phyloP scores from a whole-genome alignment of 371 early-diverging fungal species.

The Mortierella sp. region DNA sequence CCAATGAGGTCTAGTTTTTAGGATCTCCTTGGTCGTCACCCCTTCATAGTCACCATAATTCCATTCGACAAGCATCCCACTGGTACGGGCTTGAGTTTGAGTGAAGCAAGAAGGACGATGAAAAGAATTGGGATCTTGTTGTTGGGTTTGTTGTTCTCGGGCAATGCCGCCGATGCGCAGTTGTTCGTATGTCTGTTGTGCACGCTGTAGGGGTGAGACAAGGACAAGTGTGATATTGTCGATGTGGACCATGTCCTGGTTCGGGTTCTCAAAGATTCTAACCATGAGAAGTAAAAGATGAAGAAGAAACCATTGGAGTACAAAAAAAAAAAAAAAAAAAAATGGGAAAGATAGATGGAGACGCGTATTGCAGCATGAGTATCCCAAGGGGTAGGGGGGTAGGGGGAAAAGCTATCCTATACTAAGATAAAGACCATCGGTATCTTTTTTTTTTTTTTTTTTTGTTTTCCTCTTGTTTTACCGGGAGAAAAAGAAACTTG shows the following conservation, averaged over 20 bases:
- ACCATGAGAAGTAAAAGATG: neutral
- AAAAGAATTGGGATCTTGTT: neutral
- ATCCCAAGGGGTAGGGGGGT: neutral
- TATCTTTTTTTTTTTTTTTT: neutral
- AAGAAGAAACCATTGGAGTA: neutral
- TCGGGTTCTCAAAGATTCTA: constrained; percentile 54
- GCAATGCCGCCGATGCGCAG: constrained; percentile 24
- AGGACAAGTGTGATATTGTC: constrained; percentile 46
- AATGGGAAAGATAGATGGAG: neutral
- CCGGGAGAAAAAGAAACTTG: constrained; percentile 33
- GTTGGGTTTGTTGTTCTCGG: constrained; percentile 15
- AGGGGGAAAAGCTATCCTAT: neutral
- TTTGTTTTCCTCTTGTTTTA: constrained; percentile 3
- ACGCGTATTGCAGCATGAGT: too few relatives aligned
- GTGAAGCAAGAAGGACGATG: constrained; percentile 29
- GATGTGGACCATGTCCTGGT: constrained; percentile 53
- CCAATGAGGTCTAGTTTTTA: constrained; percentile 50
- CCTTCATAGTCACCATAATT: constrained; percentile 58
- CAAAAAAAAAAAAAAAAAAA: neutral
- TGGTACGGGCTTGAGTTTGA: constrained; percentile 35
- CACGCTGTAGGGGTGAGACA: constrained; percentile 51
- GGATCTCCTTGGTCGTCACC: constrained; percentile 54
- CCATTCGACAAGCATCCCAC: constrained; percentile 47
- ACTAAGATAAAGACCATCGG: too few relatives aligned
- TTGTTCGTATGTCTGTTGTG: constrained; percentile 52